Evolutionary conservation across 2,329 filamentous ascomycete species (phyloP).

Genomic region (Xylariaceae sp.): DNA sequence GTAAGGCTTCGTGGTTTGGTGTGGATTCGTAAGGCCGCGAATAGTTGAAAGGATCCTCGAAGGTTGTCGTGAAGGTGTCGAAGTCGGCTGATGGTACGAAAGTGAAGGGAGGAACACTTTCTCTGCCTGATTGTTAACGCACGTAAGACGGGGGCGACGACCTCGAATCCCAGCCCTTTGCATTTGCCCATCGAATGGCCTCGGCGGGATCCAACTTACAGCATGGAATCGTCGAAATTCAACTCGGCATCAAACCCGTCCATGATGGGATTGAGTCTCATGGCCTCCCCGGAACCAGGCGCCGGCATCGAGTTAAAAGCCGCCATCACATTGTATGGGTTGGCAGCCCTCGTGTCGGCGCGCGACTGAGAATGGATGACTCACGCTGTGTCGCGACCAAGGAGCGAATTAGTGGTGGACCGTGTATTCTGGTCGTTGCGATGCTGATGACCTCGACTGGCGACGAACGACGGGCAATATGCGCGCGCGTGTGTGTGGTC

Average conservation of each 20-base stretch:
- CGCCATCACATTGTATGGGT: constrained; percentile 51
- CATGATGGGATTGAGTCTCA: constrained; percentile 42
- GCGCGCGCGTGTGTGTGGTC: background rate
- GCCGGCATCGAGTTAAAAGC: constrained; percentile 54
- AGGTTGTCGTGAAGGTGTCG: constrained; percentile 56
- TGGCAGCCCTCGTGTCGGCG: constrained; percentile 23
- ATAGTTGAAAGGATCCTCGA: constrained; percentile 63
- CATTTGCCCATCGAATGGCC: background rate
- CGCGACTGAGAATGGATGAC: background rate
- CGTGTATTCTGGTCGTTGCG: too few species aligned
- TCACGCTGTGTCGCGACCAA: background rate
- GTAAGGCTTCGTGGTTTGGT: constrained; percentile 41
- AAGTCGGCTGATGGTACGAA: constrained; percentile 60
- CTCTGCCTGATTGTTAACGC: constrained; percentile 32
- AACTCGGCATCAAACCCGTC: constrained; percentile 51
- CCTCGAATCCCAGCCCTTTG: background rate
- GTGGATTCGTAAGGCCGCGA: constrained; percentile 46
- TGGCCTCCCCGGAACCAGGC: constrained; percentile 43
- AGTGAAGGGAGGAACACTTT: constrained; percentile 46
- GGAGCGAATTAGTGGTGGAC: background rate
- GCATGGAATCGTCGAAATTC: constrained; percentile 52
- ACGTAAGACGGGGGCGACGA: constrained; percentile 3
- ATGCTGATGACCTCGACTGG: too few species aligned
- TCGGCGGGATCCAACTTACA: constrained; percentile 41
- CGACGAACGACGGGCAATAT: background rate